Base-by-base conservation (phyloP, 108 stramenopile genomes). In the Seminavis robusta region DNA sequence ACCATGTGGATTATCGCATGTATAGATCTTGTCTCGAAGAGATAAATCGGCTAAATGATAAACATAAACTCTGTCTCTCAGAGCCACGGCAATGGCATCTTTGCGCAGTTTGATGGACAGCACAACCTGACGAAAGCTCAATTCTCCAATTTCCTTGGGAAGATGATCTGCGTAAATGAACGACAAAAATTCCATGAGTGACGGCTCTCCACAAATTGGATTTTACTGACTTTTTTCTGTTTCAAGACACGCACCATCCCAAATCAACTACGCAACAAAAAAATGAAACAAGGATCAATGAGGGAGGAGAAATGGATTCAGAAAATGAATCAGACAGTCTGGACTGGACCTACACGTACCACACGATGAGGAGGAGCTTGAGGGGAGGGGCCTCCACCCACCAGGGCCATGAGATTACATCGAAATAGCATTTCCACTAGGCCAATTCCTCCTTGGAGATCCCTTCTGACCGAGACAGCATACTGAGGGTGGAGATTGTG, bases 111-210 rank as follows among this genome's bases (percentile, higher is more conserved):
- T 88, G 2, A 97, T 95, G 4, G 79, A 70, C 29, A 96, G 61
- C 2, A 99, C 98, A 19, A 81, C 74, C 51, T 92, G 94, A 13
- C 97, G 79, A 63, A 94, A 89, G 29, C 72, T 63, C 58, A 99
- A 59, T 65, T 99, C 96, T 9, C 99, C 98, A 61, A 98, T 89
- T 46, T 90, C 93, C 30, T 85, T 70, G 59, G 90, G 90, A 33
- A 90, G 67, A 56, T 96, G 94, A 77, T 99, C 99, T 51, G 98
- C 99, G 92, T 96, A 99, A 28, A 99, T 95, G 65, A 96, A 84
- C n/a, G n/a, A n/a, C n/a, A n/a, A n/a, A n/a, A n/a, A n/a, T n/a
- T n/a, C n/a, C n/a, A n/a, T n/a, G n/a, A n/a, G n/a, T n/a, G n/a
- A n/a, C n/a, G n/a, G n/a, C n/a, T n/a, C n/a, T n/a, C n/a, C n/a